Evolutionary conservation across 306 rosid genomes (phyloP).

Genomic region (Gastrolobium villosum): DNA sequence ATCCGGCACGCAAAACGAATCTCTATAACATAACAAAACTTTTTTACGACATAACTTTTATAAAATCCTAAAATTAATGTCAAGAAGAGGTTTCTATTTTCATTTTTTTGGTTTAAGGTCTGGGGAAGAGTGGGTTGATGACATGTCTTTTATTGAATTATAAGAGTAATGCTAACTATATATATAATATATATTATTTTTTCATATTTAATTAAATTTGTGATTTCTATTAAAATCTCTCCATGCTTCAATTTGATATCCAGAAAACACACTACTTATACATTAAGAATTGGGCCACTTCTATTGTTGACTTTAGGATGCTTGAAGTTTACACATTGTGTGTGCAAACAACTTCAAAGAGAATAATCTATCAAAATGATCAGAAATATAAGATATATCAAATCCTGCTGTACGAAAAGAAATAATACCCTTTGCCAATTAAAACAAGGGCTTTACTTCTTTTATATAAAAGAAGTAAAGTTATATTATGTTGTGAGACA

Average conservation of each 20-base stretch:
- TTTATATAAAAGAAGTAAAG: no score
- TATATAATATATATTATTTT: no score
- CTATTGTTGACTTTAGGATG: constrained; percentile 4
- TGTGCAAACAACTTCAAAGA: constrained; percentile 15
- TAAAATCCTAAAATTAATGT: neutral
- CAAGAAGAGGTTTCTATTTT: neutral
- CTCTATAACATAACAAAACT: no score
- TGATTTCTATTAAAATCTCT: neutral
- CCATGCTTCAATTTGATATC: neutral
- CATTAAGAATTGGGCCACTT: neutral
- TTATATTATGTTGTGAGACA: no score
- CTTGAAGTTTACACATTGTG: constrained; percentile 2
- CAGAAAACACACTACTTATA: neutral
- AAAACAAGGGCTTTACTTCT: no score
- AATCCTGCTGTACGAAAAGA: neutral
- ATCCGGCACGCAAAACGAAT: no score
- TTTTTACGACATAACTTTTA: no score
- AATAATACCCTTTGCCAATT: no score
- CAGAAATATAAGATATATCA: constrained; percentile 15
- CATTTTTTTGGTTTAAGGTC: constrained; percentile 32
- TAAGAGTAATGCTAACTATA: neutral
- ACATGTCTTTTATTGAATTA: constrained; percentile 20
- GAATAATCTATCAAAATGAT: constrained; percentile 7
- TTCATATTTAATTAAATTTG: neutral
- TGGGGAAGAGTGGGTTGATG: neutral